Conservation (phyloP, 129 eudicot genomes). For the Daucus carota region DH1_v3.0 NC_030387.2:12960001-12960500, state of each 20-base stretch:
- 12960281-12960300: constrained; percentile 10
- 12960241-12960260: constrained; percentile 22
- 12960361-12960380: constrained; percentile 5
- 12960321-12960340: constrained; percentile 14
- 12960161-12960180: background rate
- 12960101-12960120: background rate
- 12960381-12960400: background rate
- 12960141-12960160: background rate
- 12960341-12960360: constrained; percentile 1
- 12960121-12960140: background rate
- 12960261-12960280: constrained; percentile 10
- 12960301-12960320: constrained; percentile 14
- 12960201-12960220: background rate
- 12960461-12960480: constrained; percentile 71
- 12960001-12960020: background rate
- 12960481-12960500: constrained; percentile 58
- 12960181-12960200: background rate
- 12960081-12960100: constrained; percentile 15
- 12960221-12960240: constrained; percentile 22
- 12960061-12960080: constrained; percentile 35
- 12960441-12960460: constrained; percentile 45
- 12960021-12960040: background rate
- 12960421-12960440: constrained; percentile 18
- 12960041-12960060: background rate
- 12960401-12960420: constrained; percentile 33